Conservation (phyloP, 2,329 filamentous ascomycete species). For the Cercospora sp. region DNA sequence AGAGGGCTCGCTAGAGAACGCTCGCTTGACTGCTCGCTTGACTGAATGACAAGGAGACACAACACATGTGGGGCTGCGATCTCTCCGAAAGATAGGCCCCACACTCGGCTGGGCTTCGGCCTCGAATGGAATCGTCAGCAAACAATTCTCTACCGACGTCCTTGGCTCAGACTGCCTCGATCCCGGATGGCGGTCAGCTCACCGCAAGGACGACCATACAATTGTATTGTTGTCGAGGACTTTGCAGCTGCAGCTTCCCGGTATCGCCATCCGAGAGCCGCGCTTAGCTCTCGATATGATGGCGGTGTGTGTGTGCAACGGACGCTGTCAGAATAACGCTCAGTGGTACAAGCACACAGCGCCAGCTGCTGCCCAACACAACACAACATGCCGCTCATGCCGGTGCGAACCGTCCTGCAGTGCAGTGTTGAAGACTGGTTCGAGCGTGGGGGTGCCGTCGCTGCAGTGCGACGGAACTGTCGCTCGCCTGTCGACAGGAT, state of each 20-base stretch:
- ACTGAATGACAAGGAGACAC: background rate
- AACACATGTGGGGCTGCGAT: slow-evolving; percentile 9
- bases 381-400: slow-evolving; percentile 17
- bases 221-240: slow-evolving; percentile 19
- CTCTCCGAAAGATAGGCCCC: slow-evolving; percentile 19
- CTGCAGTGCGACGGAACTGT: slow-evolving; percentile 30
- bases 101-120: slow-evolving; percentile 20
- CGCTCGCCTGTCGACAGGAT: slow-evolving; percentile 28
- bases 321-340: slow-evolving; percentile 28
- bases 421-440: slow-evolving; percentile 7
- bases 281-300: slow-evolving; percentile 13
- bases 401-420: slow-evolving; percentile 9
- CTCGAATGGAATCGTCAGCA: slow-evolving; percentile 17
- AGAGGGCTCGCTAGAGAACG: background rate
- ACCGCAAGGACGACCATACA: slow-evolving; percentile 24
- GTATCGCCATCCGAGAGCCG: slow-evolving; percentile 4
- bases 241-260: slow-evolving; percentile 26
- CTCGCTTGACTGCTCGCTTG: background rate
- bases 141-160: slow-evolving; percentile 2
- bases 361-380: slow-evolving; percentile 28
- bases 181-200: slow-evolving; percentile 28
- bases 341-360: slow-evolving; percentile 25
- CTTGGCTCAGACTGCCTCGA: background rate
- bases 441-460: slow-evolving; percentile 5
- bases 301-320: slow-evolving; percentile 26